phyloP scores from a whole-genome alignment of 345 rosid genomes.

The Corymbia maculata region DNA sequence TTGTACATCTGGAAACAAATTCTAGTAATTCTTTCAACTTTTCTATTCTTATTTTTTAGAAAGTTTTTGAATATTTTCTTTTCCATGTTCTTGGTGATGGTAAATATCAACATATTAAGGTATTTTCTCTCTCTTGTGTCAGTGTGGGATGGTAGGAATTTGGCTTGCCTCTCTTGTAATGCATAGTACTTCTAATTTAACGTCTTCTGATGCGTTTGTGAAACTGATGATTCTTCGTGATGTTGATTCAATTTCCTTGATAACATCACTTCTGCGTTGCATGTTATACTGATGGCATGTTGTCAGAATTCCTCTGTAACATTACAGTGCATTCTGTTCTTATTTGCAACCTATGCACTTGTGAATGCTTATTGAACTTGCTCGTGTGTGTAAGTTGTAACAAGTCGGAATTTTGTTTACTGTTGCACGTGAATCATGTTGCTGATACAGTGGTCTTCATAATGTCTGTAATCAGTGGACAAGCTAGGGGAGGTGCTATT shows the following conservation, averaged over 20 bases:
- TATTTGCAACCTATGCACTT: not conserved
- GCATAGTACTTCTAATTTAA: not conserved
- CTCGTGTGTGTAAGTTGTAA: not conserved
- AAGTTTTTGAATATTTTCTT: not conserved
- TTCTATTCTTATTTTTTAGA: too few species aligned
- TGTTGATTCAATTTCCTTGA: not conserved
- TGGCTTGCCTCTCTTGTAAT: not conserved
- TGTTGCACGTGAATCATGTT: not conserved
- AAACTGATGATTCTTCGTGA: not conserved
- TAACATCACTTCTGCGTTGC: not conserved
- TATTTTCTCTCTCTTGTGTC: not conserved
- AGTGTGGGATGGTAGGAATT: not conserved
- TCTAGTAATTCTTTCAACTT: not conserved
- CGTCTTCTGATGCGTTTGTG: not conserved
- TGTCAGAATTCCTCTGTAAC: not conserved
- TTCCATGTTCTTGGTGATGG: not conserved
- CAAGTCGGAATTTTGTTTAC: not conserved
- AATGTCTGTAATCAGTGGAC: slow-evolving; percentile 25
- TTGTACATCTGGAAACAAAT: not conserved
- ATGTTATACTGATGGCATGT: not conserved
- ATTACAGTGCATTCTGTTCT: not conserved
- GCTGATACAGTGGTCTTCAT: not conserved
- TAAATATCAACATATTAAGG: not conserved
- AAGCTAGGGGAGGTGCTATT: slow-evolving; percentile 51
- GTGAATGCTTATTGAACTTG: not conserved